phyloP scores from a whole-genome alignment of 495 filamentous ascomycete genomes.

The Thozetella sp. region DNA sequence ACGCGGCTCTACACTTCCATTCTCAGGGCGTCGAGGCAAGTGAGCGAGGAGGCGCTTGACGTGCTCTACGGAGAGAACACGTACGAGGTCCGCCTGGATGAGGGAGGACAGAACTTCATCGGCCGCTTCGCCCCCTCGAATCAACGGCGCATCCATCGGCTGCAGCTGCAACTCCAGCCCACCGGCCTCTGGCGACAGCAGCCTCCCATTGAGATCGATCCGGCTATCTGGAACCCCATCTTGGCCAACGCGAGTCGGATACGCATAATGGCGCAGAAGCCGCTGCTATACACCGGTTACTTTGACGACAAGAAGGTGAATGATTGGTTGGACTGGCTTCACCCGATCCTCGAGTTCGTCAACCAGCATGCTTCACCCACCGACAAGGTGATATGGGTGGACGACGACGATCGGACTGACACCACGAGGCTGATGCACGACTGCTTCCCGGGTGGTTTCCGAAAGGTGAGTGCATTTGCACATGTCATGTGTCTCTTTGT shows the following conservation, averaged over 20 bases:
- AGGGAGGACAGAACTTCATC: not conserved
- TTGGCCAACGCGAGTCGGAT: not conserved
- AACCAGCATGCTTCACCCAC: not conserved
- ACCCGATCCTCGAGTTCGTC: not conserved
- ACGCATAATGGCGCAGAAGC: not conserved
- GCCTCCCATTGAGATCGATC: not conserved
- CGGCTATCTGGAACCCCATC: not conserved
- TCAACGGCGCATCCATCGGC: not conserved
- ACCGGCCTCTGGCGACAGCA: not conserved
- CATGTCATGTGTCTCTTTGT: not conserved
- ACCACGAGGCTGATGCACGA: not conserved
- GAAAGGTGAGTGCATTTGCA: conserved; percentile 1
- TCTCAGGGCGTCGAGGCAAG: not conserved
- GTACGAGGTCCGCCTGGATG: not conserved
- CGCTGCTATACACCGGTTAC: not conserved
- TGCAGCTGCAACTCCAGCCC: conserved; percentile 1
- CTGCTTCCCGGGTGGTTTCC: not conserved
- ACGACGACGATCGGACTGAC: not conserved
- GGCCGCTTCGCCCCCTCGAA: not conserved
- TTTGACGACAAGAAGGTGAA: not conserved
- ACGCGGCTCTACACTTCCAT: not conserved
- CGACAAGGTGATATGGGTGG: not conserved
- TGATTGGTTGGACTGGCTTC: not conserved
- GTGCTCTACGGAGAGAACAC: conserved; percentile 1
- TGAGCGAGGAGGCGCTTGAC: not conserved